Evolutionary conservation across 192 early-diverging fungal genomes (phyloP), one percentile per base, ranked within the genome.

Genomic region (Rhizoclosmatium globosum): DNA sequence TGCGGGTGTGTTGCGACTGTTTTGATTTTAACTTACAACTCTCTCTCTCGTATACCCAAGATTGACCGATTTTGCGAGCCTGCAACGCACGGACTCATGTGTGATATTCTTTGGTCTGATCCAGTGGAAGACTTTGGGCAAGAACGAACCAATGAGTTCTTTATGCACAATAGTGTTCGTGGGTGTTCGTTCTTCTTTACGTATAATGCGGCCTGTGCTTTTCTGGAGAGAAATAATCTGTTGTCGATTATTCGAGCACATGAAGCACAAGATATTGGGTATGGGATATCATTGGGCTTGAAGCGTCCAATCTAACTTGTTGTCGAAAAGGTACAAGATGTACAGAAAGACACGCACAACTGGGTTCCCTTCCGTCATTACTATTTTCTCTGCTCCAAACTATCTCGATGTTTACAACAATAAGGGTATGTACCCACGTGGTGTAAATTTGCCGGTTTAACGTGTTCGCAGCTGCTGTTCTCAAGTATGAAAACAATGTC

Each of bases 351-450:
- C 92, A 64, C 90, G 92, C 75, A 90, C 96, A 11, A 97, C 96
- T 4, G 95, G 94, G 2, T 98, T 98, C 77, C 97, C 97, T 13
- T 94, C 96, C 3, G 96, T 98, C 2, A 98, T 98, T 84, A 98
- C 97, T 11, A 96, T 99, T 56, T 99, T 99, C 78, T 97, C 96
- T 23, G 97, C 97, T 61, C 97, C 97, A 59, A 99, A 99, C 84
- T 99, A 99, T 82, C 89, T 99, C 47, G 97, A 98, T 80, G 93
- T 98, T 9, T 99, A 99, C 85, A 97, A 97, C 86, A 99, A 99
- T 89, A 99, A 99, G 86, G 87, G 87, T 88, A 64, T 42, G 79
- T 23, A 7, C 9, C 67, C 13, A 68, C 4, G 21, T 39, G 9
- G 61, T 21, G n/a, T n/a, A 19, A 19, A 23, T 64, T 2, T 64